Conservation (phyloP, 2,329 filamentous ascomycete genomes). For the Didymella pomorum region DNA sequence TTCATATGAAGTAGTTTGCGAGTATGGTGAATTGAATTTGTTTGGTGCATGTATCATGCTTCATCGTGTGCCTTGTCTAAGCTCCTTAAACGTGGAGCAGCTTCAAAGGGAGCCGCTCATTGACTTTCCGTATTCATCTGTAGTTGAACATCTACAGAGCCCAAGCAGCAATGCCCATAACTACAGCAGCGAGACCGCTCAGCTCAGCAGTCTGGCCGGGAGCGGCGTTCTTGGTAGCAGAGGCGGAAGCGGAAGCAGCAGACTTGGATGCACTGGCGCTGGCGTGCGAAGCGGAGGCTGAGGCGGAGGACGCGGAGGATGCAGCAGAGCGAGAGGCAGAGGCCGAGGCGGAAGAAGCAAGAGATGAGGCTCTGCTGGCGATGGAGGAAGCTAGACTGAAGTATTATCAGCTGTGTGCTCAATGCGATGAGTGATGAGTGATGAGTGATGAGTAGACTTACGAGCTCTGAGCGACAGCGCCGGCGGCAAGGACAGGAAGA, state of each 20-base stretch:
- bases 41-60: neutral
- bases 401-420: neutral
- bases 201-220: constrained; percentile 10
- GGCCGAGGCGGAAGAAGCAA: constrained; percentile 6
- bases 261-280: constrained; percentile 13
- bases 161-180: constrained; percentile 26
- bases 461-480: constrained; percentile 19
- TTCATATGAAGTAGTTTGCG: neutral
- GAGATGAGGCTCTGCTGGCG: neutral
- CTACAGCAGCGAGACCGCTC: constrained; percentile 23
- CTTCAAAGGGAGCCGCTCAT: neutral
- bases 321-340: neutral
- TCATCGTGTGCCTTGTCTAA: neutral
- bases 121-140: neutral
- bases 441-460: neutral
- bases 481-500: constrained; percentile 13
- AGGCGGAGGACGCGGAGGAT: neutral
- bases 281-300: constrained; percentile 5
- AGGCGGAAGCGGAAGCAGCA: constrained; percentile 11
- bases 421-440: neutral
- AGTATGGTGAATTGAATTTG: neutral
- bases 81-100: neutral
- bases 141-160: constrained; percentile 17
- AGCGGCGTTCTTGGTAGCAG: constrained; percentile 18
- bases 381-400: constrained; percentile 1